phyloP scores from a whole-genome alignment of 192 early-diverging fungal species.

The Kickxella alabastrina region DNA sequence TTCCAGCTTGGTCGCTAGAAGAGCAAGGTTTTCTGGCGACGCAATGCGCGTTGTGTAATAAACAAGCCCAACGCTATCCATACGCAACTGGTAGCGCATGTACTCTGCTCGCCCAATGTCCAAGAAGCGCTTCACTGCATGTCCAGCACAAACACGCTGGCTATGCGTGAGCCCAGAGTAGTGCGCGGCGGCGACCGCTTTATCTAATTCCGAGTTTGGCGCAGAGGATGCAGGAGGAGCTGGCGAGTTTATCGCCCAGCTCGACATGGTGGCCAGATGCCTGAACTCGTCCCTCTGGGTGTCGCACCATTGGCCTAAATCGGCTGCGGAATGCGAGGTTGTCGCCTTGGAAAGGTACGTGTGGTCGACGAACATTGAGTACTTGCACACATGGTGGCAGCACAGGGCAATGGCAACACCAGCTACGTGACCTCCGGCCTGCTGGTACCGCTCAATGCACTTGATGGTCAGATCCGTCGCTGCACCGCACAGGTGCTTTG shows the following conservation, averaged over 20 bases:
- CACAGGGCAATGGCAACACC: slow-evolving; percentile 84
- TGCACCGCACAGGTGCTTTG: slow-evolving; percentile 88
- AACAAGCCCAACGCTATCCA: slow-evolving; percentile 60
- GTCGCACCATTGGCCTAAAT: slow-evolving; percentile 17
- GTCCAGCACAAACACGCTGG: slow-evolving; percentile 63
- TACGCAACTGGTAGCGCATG: slow-evolving; percentile 54
- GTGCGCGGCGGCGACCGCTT: slow-evolving; percentile 48
- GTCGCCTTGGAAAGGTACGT: slow-evolving; percentile 49
- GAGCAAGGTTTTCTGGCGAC: slow-evolving; percentile 71
- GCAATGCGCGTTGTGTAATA: slow-evolving; percentile 65
- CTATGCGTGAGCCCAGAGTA: slow-evolving; percentile 66
- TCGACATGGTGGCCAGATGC: slow-evolving; percentile 63
- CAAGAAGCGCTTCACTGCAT: slow-evolving; percentile 71
- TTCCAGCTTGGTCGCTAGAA: slow-evolving; percentile 55
- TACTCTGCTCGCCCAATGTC: slow-evolving; percentile 67
- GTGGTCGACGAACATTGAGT: slow-evolving; percentile 66
- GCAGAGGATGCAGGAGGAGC: no score
- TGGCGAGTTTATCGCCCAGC: slow-evolving; percentile 70
- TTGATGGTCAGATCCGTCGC: slow-evolving; percentile 84
- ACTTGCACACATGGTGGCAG: slow-evolving; percentile 81
- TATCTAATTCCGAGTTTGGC: no score
- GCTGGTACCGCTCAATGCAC: slow-evolving; percentile 58
- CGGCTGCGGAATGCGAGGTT: not conserved
- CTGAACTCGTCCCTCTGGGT: slow-evolving; percentile 59
- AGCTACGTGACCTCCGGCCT: slow-evolving; percentile 52